Conservation (phyloP, 1,284 basidiomycete species). For the Cryptococcus wingfieldii region DNA sequence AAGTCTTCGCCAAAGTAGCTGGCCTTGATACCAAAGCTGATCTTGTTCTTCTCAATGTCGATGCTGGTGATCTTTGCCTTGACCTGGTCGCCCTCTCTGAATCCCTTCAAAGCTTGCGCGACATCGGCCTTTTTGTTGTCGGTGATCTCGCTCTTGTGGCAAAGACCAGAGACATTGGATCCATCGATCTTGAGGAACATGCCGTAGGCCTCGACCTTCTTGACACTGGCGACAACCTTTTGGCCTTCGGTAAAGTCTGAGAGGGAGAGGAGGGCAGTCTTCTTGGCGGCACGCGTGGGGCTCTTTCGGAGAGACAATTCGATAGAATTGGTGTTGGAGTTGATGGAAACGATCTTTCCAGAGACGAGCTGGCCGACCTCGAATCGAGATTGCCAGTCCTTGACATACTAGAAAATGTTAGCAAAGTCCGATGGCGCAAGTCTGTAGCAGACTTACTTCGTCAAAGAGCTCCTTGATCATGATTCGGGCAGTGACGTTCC, state of each 20-base stretch:
- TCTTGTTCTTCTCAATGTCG: slow-evolving; percentile 67
- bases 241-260: slow-evolving; percentile 67
- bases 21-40: slow-evolving; percentile 85
- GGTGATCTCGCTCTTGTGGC: slow-evolving; percentile 89
- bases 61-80: slow-evolving; percentile 72
- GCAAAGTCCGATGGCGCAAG: slow-evolving; percentile 2
- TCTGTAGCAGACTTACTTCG: slow-evolving; percentile 57
- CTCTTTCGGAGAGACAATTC: slow-evolving; percentile 77
- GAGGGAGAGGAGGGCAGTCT: slow-evolving; percentile 43
- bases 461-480: slow-evolving; percentile 92
- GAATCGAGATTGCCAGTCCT: slow-evolving; percentile 90
- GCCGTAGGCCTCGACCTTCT: slow-evolving; percentile 80
- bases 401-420: slow-evolving; percentile 63
- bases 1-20: slow-evolving; percentile 63
- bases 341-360: slow-evolving; percentile 71
- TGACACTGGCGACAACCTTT: slow-evolving; percentile 69
- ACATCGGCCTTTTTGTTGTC: slow-evolving; percentile 79
- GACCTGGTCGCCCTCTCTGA: slow-evolving; percentile 81
- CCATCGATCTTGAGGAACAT: slow-evolving; percentile 84
- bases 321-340: slow-evolving; percentile 66
- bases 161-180: slow-evolving; percentile 79
- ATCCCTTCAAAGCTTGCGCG: slow-evolving; percentile 68
- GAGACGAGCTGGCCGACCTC: slow-evolving; percentile 76
- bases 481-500: slow-evolving; percentile 78
- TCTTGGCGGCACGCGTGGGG: slow-evolving; percentile 50